Conservation (phyloP, 106 monocot genomes). For the Amphibolis antarctica region DNA sequence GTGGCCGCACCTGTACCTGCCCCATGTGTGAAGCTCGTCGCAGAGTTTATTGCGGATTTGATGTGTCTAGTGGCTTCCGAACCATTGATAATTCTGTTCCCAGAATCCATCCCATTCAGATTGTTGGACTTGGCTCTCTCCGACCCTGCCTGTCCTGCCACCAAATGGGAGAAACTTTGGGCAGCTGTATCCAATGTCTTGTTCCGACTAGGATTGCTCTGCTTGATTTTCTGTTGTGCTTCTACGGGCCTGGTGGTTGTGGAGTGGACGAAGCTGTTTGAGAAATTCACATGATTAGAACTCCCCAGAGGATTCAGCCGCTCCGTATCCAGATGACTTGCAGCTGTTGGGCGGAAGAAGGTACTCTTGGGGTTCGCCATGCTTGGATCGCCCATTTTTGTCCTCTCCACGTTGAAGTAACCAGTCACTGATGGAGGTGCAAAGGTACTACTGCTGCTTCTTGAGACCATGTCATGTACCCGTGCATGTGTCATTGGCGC, state of each 20-base stretch:
- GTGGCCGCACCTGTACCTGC: not conserved
- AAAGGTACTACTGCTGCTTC: conserved; percentile 5
- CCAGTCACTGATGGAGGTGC: not conserved
- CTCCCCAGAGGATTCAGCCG: conserved; percentile 5
- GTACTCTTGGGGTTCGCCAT: not conserved
- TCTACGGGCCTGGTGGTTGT: not conserved
- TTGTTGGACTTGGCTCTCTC: conserved; percentile 2
- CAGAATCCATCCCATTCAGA: not conserved
- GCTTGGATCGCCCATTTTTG: not conserved
- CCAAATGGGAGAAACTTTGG: not conserved
- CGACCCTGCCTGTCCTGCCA: not conserved
- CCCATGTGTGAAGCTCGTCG: not conserved
- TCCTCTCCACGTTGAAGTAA: not conserved
- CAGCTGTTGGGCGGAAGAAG: conserved; percentile 3
- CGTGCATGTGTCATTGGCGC: conserved; percentile 22
- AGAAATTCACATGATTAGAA: not conserved
- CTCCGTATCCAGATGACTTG: conserved; percentile 8
- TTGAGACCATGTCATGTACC: conserved; percentile 35
- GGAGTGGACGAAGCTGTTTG: not conserved
- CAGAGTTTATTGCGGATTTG: not conserved
- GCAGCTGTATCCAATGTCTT: not conserved
- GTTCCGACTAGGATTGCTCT: conserved; percentile 2
- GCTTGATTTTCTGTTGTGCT: conserved; percentile 7
- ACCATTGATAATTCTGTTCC: not conserved
- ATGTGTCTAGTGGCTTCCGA: not conserved